Evolutionary conservation across 2,329 filamentous ascomycete genomes (phyloP).

Genomic region (Aureobasidium sp.): DNA sequence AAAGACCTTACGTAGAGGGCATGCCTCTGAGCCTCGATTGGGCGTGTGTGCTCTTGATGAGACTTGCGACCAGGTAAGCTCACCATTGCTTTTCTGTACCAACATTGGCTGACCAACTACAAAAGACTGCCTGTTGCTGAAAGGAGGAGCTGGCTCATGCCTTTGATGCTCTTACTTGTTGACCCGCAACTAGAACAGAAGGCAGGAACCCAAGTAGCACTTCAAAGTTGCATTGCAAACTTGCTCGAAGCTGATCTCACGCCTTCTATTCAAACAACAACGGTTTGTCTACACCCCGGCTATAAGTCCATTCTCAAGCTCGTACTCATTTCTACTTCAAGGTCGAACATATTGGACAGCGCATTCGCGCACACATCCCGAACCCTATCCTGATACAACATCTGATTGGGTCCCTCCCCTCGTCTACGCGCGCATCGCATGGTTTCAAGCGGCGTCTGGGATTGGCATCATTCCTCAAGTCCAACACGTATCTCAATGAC

Average conservation of each 20-base stretch:
- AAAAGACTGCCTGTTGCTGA: constrained; percentile 29
- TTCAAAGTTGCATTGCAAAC: constrained; percentile 28
- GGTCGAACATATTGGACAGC: not conserved
- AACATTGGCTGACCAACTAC: not conserved
- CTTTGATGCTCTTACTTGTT: constrained; percentile 23
- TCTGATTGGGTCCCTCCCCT: constrained; percentile 52
- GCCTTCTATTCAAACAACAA: constrained; percentile 18
- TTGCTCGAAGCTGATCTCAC: constrained; percentile 24
- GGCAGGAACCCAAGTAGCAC: constrained; percentile 16
- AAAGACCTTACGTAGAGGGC: constrained; percentile 9
- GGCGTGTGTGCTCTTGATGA: not conserved
- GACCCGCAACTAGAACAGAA: constrained; percentile 26
- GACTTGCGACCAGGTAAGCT: not conserved
- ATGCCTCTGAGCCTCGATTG: not conserved
- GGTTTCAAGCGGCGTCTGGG: constrained; percentile 61
- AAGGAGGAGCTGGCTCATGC: constrained; percentile 40
- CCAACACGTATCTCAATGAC: constrained; percentile 1
- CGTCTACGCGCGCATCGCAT: constrained; percentile 42
- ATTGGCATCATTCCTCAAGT: constrained; percentile 50
- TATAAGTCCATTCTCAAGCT: not conserved
- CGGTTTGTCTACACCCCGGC: constrained; percentile 13
- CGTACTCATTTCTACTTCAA: constrained; percentile 17
- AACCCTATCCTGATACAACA: constrained; percentile 48
- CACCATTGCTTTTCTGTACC: not conserved
- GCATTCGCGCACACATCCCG: constrained; percentile 28